Percentiles rank a stretch among this genome's conserved stretches.
Evolutionary conservation across 805 yeast genomes (phyloP).

Genomic region (Ogataea corticis): DNA sequence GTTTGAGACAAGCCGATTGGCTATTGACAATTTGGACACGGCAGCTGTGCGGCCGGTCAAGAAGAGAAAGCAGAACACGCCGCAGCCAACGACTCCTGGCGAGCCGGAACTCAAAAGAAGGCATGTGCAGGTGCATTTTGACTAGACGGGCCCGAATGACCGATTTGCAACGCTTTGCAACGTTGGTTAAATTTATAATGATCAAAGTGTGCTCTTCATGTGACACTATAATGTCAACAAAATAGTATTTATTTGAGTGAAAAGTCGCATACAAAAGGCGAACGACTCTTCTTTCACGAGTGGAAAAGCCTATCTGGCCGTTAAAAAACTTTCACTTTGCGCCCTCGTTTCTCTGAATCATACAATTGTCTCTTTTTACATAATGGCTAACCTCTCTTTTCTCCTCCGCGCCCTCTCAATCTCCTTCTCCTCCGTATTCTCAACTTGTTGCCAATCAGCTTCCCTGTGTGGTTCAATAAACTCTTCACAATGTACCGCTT

Average conservation of each 20-base stretch:
- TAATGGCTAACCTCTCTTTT: background rate
- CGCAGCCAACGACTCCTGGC: constrained; percentile 18
- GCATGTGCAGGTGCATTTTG: constrained; percentile 36
- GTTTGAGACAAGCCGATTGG: constrained; percentile 67
- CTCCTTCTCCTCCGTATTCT: constrained; percentile 18
- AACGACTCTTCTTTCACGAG: no score
- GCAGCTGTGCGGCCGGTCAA: constrained; percentile 22
- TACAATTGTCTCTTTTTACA: no score
- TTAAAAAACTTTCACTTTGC: no score
- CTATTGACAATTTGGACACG: constrained; percentile 46
- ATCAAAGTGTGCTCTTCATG: no score
- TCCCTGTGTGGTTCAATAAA: constrained; percentile 67
- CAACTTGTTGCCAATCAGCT: constrained; percentile 38
- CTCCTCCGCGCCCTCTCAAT: constrained; percentile 8
- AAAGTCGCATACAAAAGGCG: no score
- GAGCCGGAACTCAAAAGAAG: constrained; percentile 32
- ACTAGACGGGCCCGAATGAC: constrained; percentile 11
- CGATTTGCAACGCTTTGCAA: no score
- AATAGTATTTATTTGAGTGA: no score
- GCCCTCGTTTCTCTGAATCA: no score
- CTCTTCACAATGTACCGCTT: constrained; percentile 64
- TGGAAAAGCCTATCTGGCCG: no score
- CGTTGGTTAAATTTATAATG: no score
- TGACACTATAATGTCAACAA: no score
- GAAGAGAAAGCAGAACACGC: constrained; percentile 28